Evolutionary conservation across 164 flowering plant species (phyloP).

Genomic region (Pachysandra terminalis): DNA sequence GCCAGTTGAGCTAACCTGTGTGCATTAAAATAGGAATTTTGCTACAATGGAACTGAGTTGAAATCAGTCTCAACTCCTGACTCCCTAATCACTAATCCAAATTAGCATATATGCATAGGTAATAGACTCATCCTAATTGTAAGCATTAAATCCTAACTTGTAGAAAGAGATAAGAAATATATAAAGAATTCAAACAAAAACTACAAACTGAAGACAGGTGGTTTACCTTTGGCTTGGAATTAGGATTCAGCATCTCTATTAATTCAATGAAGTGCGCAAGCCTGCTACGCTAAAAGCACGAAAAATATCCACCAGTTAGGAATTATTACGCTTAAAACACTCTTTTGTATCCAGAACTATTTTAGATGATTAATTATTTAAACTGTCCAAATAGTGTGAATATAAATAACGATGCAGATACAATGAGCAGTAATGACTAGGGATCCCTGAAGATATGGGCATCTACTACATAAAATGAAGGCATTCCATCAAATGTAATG

Average conservation of each 20-base stretch:
- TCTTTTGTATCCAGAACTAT: too few species aligned
- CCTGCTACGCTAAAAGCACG: constrained; percentile 56
- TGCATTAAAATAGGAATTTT: too few species aligned
- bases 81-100: too few species aligned
- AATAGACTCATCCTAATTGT: too few species aligned
- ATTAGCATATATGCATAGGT: too few species aligned
- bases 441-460: neutral
- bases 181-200: too few species aligned
- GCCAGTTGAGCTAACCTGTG: too few species aligned
- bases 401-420: neutral
- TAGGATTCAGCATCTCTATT: constrained; percentile 91
- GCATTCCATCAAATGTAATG: neutral
- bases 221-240: constrained; percentile 68
- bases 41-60: too few species aligned
- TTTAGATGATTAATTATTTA: too few species aligned
- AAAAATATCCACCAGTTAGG: neutral
- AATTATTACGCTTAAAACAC: neutral
- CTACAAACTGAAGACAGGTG: neutral
- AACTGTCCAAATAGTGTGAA: too few species aligned
- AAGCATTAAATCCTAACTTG: neutral
- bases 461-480: neutral
- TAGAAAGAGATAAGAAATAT: too few species aligned
- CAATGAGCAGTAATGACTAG: neutral
- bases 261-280: constrained; percentile 81
- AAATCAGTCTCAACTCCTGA: too few species aligned